These are phyloP conservation scores for Phytomonas francai DNA, from an alignment of 208 protist genomes.

Conservation along the genomic window DNA sequence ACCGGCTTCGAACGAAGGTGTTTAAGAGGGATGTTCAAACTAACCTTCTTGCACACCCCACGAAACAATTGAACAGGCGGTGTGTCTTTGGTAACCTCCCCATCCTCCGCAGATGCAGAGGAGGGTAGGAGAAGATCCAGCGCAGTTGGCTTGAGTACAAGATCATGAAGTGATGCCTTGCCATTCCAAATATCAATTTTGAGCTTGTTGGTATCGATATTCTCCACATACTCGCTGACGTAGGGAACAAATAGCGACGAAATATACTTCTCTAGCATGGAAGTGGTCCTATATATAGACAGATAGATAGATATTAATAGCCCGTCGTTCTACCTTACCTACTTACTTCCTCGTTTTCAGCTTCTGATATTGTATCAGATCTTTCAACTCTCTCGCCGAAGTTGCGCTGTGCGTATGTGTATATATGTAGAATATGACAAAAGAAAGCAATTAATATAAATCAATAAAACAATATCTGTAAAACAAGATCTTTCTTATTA, in stretches of 20 bases:
- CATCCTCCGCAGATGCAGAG: slow-evolving; percentile 1
- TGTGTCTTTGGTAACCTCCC: neutral
- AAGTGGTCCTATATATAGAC: too few relatives aligned
- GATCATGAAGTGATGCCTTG: slow-evolving; percentile 68
- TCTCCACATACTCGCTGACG: slow-evolving; percentile 74
- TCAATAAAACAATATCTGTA: neutral
- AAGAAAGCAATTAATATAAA: neutral
- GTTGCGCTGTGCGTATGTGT: too few relatives aligned
- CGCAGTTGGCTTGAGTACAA: slow-evolving; percentile 53
- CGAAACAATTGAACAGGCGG: slow-evolving; percentile 39
- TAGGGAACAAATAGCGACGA: slow-evolving; percentile 80
- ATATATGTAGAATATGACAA: neutral
- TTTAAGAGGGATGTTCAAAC: slow-evolving; percentile 65
- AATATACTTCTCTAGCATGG: slow-evolving; percentile 83
- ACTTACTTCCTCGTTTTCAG: too few relatives aligned
- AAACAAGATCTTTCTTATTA: neutral
- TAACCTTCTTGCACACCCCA: slow-evolving; percentile 75
- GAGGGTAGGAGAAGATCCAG: slow-evolving; percentile 50
- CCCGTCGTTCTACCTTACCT: too few relatives aligned
- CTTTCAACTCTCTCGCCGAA: too few relatives aligned
- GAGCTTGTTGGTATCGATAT: slow-evolving; percentile 75
- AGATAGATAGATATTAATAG: too few relatives aligned
- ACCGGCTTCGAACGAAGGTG: slow-evolving; percentile 78
- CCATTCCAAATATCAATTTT: slow-evolving; percentile 78
- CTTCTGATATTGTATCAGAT: too few relatives aligned